A percentile compares a stretch with the other conserved stretches of the same genome.
Conservation (phyloP, 441 rosid genomes). For the Jatropha multifida region DNA sequence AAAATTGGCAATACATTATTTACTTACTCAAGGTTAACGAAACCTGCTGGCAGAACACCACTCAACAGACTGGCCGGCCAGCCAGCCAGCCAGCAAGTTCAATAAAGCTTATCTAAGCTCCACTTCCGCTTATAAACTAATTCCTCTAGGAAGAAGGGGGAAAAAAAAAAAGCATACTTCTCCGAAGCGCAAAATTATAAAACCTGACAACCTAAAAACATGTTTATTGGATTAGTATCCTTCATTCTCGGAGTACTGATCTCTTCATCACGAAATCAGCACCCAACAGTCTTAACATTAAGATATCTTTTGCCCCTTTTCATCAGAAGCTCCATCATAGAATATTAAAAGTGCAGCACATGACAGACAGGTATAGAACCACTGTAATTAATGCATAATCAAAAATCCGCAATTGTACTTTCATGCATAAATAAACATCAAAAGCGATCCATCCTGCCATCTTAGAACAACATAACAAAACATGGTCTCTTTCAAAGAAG, state of each 20-base stretch:
- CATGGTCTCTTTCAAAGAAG: background rate
- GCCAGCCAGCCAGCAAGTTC: background rate
- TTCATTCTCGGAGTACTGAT: background rate
- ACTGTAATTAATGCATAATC: background rate
- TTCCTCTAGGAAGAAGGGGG: background rate
- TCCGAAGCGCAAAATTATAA: background rate
- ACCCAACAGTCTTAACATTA: background rate
- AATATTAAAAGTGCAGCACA: background rate
- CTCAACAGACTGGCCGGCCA: background rate
- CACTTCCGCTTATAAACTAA: background rate
- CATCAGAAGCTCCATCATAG: background rate
- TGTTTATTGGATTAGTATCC: background rate
- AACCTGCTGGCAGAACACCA: background rate
- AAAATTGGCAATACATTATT: background rate
- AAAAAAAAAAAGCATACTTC: background rate
- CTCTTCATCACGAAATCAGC: background rate
- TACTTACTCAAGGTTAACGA: conserved; percentile 5
- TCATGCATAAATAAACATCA: background rate
- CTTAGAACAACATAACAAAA: background rate
- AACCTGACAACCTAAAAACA: background rate
- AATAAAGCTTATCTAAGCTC: background rate
- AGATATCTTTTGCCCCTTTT: background rate
- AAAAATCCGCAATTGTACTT: background rate
- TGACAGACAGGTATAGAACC: background rate
- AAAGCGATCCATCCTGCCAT: background rate